Conservation (phyloP, 257 asterid genomes). For the Ilex aquifolium region DNA sequence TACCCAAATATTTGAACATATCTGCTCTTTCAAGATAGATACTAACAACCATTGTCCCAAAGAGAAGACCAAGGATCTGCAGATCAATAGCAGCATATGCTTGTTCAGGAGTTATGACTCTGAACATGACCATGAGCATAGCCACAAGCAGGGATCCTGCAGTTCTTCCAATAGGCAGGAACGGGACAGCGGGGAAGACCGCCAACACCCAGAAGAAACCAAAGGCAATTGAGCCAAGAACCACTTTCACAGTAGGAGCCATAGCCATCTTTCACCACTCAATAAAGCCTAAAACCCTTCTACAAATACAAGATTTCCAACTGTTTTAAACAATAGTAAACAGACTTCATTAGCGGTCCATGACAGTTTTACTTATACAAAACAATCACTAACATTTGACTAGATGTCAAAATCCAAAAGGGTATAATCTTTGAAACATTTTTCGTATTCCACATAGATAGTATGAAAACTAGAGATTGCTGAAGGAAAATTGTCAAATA, state of each 20-base stretch:
- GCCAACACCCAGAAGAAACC: slow-evolving; percentile 83
- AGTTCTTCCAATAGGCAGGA: slow-evolving; percentile 79
- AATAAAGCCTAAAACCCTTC: too few species aligned
- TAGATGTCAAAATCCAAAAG: too few species aligned
- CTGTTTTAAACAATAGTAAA: too few species aligned
- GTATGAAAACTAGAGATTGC: too few species aligned
- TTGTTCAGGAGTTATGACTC: slow-evolving; percentile 72
- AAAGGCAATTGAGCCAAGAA: slow-evolving; percentile 86
- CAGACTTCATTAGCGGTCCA: too few species aligned
- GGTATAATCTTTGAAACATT: too few species aligned
- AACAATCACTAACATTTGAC: too few species aligned
- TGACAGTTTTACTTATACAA: too few species aligned
- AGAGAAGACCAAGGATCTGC: slow-evolving; percentile 81
- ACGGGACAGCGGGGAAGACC: slow-evolving; percentile 88
- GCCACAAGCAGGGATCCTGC: slow-evolving; percentile 97
- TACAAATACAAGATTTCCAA: too few species aligned
- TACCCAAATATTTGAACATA: slow-evolving; percentile 78
- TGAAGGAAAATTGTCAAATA: too few species aligned
- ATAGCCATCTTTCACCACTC: slow-evolving; percentile 40
- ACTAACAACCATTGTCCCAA: slow-evolving; percentile 96
- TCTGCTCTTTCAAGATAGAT: slow-evolving; percentile 85
- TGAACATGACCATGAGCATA: slow-evolving; percentile 80
- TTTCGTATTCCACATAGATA: too few species aligned
- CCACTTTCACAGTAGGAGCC: slow-evolving; percentile 57
- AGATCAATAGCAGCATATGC: slow-evolving; percentile 89